Conservation (phyloP, 257 asterid genomes). For the Coffea eugenioides region DNA sequence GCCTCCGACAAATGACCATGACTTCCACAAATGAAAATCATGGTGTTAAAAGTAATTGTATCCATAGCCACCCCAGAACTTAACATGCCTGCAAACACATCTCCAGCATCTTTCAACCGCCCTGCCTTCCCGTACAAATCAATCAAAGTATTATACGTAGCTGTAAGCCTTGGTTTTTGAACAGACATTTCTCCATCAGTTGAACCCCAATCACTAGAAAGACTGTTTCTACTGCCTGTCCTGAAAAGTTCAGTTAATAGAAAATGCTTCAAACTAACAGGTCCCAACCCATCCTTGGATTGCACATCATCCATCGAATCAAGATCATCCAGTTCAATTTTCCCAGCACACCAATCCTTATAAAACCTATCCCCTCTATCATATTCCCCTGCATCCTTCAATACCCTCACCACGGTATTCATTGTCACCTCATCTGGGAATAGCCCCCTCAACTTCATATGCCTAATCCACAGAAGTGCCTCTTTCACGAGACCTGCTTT, state of each 20-base stretch:
- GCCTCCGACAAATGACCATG: constrained; percentile 78
- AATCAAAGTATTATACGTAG: constrained; percentile 84
- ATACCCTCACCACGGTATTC: constrained; percentile 80
- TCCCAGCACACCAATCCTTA: constrained; percentile 77
- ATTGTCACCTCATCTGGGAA: constrained; percentile 90
- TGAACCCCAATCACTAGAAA: constrained; percentile 21
- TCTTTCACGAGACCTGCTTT: constrained; percentile 88
- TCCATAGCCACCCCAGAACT: constrained; percentile 72
- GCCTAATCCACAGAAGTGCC: constrained; percentile 84
- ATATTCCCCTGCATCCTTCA: constrained; percentile 79
- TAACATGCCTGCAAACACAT: constrained; percentile 75
- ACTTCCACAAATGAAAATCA: constrained; percentile 81
- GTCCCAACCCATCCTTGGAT: constrained; percentile 25
- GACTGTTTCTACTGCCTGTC: constrained; percentile 56
- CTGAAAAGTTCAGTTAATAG: constrained; percentile 78
- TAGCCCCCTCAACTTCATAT: constrained; percentile 80
- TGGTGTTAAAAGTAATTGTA: constrained; percentile 78
- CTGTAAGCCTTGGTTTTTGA: constrained; percentile 56
- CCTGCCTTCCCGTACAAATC: constrained; percentile 95
- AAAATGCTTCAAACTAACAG: constrained; percentile 73
- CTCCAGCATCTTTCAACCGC: constrained; percentile 74
- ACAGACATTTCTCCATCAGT: constrained; percentile 33
- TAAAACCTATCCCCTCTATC: constrained; percentile 70
- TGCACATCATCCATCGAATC: constrained; percentile 48
- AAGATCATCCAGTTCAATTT: constrained; percentile 60